These are phyloP conservation scores for Xylaria hypoxylon DNA, from an alignment of 2,329 filamentous ascomycete species.

Conservation along the genomic window DNA sequence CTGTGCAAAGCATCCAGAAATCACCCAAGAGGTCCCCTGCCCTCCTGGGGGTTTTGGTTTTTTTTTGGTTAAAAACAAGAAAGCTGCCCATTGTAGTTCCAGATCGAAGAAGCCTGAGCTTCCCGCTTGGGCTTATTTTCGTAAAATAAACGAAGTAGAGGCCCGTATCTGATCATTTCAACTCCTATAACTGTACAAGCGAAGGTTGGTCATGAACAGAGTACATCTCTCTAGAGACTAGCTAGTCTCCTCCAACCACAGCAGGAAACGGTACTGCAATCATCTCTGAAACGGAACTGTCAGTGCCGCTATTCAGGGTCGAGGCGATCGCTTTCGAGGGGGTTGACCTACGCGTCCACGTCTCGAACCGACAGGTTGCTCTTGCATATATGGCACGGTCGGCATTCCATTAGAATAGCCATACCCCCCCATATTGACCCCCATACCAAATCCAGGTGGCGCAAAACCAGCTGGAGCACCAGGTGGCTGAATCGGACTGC, in stretches of 20 bases:
- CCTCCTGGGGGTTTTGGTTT: conserved; percentile 29
- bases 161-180: conserved; percentile 40
- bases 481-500: conserved; percentile 63
- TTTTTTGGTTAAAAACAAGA: conserved; percentile 26
- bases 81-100: conserved; percentile 33
- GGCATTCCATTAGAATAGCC: conserved; percentile 60
- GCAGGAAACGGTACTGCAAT: conserved; percentile 32
- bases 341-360: conserved; percentile 68
- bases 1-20: conserved; percentile 45
- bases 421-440: conserved; percentile 50
- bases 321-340: conserved; percentile 52
- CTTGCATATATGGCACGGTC: conserved; percentile 65
- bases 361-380: conserved; percentile 67
- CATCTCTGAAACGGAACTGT: conserved; percentile 48
- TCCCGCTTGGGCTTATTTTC: conserved; percentile 20
- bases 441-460: conserved; percentile 51
- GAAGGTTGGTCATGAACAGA: conserved; percentile 26
- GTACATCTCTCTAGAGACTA: conserved; percentile 12
- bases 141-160: conserved; percentile 44
- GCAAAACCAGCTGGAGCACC: conserved; percentile 50
- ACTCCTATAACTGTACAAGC: conserved; percentile 45
- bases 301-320: conserved; percentile 47
- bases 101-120: conserved; percentile 17
- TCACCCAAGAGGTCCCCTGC: conserved; percentile 46
- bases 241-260: background rate